Percentiles rank a stretch among this genome's conserved stretches.
These are phyloP conservation scores for Penicillium riverlandense DNA, from an alignment of 495 filamentous ascomycete genomes.

Conservation along the genomic window DNA sequence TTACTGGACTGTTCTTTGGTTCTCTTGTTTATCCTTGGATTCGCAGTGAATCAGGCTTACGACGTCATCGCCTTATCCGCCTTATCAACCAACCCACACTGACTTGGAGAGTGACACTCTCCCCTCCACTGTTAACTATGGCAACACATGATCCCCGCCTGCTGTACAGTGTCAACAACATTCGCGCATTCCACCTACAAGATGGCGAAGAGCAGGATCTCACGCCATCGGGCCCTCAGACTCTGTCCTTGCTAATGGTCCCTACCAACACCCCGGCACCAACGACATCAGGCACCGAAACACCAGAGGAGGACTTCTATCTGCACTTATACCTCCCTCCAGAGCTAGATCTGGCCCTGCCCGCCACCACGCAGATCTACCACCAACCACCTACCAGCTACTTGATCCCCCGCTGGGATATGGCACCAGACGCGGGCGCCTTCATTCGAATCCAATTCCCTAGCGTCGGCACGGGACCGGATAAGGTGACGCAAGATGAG, in stretches of 20 bases:
- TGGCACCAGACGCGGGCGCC: constrained; percentile 76
- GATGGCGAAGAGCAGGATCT: constrained; percentile 77
- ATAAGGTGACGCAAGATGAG: constrained; percentile 76
- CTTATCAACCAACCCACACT: constrained; percentile 2
- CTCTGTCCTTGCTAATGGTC: constrained; percentile 87
- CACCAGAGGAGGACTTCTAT: constrained; percentile 85
- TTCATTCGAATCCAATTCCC: constrained; percentile 92
- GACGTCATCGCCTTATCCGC: constrained; percentile 14
- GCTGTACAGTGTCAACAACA: constrained; percentile 77
- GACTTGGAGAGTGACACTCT: no score
- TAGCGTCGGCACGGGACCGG: constrained; percentile 51
- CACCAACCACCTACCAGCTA: constrained; percentile 86
- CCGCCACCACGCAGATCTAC: constrained; percentile 91
- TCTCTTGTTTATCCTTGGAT: no score
- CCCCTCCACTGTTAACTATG: constrained; percentile 2
- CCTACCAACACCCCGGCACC: constrained; percentile 70
- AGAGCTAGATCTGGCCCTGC: constrained; percentile 85
- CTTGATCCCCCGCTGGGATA: constrained; percentile 86
- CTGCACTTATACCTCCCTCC: constrained; percentile 87
- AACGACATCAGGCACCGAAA: constrained; percentile 27
- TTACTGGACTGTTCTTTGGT: no score
- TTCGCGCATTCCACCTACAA: constrained; percentile 80
- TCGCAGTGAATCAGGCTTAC: not conserved
- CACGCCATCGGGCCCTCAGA: constrained; percentile 80
- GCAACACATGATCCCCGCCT: constrained; percentile 60